Percentiles rank a stretch among this genome's conserved stretches.
Conservation (phyloP, 2,329 filamentous ascomycete genomes). For the Tolypocladium tropicale region DNA sequence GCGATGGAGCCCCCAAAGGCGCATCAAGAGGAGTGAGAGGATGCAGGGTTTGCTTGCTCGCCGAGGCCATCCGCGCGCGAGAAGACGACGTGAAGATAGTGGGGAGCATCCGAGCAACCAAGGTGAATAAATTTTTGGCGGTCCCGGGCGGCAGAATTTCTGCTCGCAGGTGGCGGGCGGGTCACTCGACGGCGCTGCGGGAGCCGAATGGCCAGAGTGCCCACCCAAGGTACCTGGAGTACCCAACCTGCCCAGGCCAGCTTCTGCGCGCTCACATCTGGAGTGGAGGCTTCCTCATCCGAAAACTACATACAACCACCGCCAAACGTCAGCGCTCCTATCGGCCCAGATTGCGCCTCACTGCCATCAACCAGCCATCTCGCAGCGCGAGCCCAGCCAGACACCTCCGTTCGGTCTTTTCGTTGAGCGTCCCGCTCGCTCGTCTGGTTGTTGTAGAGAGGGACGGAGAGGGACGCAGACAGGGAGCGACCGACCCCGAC, state of each 20-base stretch:
- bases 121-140: constrained; percentile 33
- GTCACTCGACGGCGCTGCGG: not conserved
- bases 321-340: not conserved
- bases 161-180: not conserved
- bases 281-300: too few species aligned
- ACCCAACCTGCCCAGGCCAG: too few species aligned
- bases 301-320: not conserved
- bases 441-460: not conserved
- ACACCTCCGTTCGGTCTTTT: too few species aligned
- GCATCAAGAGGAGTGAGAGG: not conserved
- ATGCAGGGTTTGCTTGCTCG: not conserved
- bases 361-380: not conserved
- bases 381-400: not conserved
- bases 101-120: constrained; percentile 3
- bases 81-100: not conserved
- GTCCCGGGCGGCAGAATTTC: constrained; percentile 32
- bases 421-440: not conserved
- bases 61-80: constrained; percentile 8
- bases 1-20: not conserved
- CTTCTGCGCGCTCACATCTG: too few species aligned
- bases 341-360: not conserved
- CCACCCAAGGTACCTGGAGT: too few species aligned
- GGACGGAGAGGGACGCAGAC: not conserved
- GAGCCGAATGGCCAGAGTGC: too few species aligned
- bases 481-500: not conserved